Evolutionary conservation across 2,329 filamentous ascomycete species (phyloP).

Genomic region (Pestalotiopsis sp.): DNA sequence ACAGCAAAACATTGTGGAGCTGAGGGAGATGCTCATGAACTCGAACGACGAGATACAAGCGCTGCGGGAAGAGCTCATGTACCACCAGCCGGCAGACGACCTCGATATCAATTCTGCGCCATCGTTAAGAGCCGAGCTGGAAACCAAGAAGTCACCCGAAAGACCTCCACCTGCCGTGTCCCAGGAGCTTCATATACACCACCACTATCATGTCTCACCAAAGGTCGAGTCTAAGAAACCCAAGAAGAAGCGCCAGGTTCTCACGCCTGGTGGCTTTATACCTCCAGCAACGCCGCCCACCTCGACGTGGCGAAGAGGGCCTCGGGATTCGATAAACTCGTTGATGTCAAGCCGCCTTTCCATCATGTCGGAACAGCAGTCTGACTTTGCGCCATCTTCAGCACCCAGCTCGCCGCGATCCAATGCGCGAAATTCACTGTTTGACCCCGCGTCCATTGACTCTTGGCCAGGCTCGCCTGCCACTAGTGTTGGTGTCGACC

Average conservation of each 20-base stretch:
- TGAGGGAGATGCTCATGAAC: conserved; percentile 85
- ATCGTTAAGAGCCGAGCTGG: conserved; percentile 74
- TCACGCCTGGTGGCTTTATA: conserved; percentile 65
- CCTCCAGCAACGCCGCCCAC: conserved; percentile 49
- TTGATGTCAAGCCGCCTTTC: conserved; percentile 64
- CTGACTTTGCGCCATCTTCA: conserved; percentile 71
- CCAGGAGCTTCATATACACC: conserved; percentile 87
- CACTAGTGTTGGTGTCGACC: conserved; percentile 71
- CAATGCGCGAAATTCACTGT: conserved; percentile 73
- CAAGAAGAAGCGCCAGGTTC: conserved; percentile 72
- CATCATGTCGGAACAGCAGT: conserved; percentile 60
- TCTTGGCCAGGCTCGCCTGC: conserved; percentile 80
- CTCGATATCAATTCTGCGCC: conserved; percentile 42
- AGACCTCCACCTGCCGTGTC: conserved; percentile 48
- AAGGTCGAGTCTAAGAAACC: conserved; percentile 64
- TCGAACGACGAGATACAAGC: conserved; percentile 94
- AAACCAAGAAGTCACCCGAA: conserved; percentile 44
- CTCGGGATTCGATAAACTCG: conserved; percentile 49
- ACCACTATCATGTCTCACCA: conserved; percentile 81
- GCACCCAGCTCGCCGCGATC: conserved; percentile 82
- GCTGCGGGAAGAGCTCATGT: conserved; percentile 78
- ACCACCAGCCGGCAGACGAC: conserved; percentile 71
- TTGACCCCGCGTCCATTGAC: conserved; percentile 72
- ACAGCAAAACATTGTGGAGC: conserved; percentile 87
- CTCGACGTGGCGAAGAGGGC: conserved; percentile 33